phyloP scores from a whole-genome alignment of 108 stramenopile genomes.

The Cyclotella kingstonii region DNA sequence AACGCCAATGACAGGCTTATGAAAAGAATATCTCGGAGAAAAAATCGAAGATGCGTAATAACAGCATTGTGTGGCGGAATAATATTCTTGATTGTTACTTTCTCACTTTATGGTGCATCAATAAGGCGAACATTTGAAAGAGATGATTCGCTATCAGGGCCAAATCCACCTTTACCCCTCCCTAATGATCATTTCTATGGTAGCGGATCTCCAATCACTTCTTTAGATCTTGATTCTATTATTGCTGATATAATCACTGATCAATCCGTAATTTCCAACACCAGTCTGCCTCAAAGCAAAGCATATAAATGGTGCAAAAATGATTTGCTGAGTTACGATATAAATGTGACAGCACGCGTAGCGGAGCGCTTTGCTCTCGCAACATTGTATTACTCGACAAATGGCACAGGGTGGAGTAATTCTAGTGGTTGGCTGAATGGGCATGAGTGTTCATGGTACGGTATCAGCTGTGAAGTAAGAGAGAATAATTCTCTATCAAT shows the following conservation, averaged over 20 bases:
- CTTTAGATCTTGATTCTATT: conserved; percentile 16
- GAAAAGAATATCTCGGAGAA: conserved; percentile 13
- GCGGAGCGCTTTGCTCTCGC: conserved; percentile 52
- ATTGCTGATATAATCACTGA: conserved; percentile 24
- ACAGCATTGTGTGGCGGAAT: not conserved
- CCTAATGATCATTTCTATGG: conserved; percentile 6
- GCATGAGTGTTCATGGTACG: conserved; percentile 58
- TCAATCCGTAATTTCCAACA: conserved; percentile 3
- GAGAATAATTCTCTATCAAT: conserved; percentile 16
- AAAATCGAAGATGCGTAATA: conserved; percentile 10
- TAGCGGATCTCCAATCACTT: conserved; percentile 10
- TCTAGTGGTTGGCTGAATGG: conserved; percentile 30
- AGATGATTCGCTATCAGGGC: conserved; percentile 18
- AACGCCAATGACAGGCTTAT: conserved; percentile 15
- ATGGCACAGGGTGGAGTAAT: conserved; percentile 48
- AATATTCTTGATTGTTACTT: conserved; percentile 8
- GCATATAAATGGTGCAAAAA: conserved; percentile 28
- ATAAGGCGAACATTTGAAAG: conserved; percentile 5
- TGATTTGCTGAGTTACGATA: conserved; percentile 26
- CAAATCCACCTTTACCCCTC: conserved; percentile 10
- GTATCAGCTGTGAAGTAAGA: conserved; percentile 35
- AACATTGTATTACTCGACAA: conserved; percentile 52
- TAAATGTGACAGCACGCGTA: conserved; percentile 19
- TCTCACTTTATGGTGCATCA: conserved; percentile 9
- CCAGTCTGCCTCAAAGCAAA: conserved; percentile 30